Conservation (phyloP, 495 filamentous ascomycete genomes). For the Rostrohypoxylon terebratum region DNA sequence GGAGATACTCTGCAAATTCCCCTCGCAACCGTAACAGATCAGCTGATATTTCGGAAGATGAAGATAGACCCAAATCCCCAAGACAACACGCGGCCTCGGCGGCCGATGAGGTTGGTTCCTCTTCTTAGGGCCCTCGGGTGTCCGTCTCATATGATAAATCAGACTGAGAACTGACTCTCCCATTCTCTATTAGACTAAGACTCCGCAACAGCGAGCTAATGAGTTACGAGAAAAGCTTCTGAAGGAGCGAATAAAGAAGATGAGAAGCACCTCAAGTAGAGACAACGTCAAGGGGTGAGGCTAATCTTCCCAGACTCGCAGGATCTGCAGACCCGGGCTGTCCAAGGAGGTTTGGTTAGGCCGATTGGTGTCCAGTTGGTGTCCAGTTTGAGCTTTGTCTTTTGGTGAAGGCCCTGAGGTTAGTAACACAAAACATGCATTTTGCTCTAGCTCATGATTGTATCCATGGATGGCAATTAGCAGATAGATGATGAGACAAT, state of each 20-base stretch:
- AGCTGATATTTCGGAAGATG: slow-evolving; percentile 73
- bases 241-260: slow-evolving; percentile 75
- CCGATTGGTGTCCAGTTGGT: slow-evolving; percentile 8
- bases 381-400: neutral
- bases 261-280: slow-evolving; percentile 65
- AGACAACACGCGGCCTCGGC: slow-evolving; percentile 46
- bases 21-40: slow-evolving; percentile 58
- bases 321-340: slow-evolving; percentile 35
- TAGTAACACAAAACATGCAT: slow-evolving; percentile 36
- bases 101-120: slow-evolving; percentile 57
- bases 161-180: slow-evolving; percentile 46
- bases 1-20: slow-evolving; percentile 52
- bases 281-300: slow-evolving; percentile 56
- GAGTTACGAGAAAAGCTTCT: slow-evolving; percentile 74
- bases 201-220: slow-evolving; percentile 61
- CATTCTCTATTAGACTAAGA: slow-evolving; percentile 53
- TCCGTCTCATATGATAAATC: slow-evolving; percentile 29
- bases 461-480: slow-evolving; percentile 22
- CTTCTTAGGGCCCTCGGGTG: slow-evolving; percentile 52
- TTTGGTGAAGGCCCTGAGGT: slow-evolving; percentile 38
- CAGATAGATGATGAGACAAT: slow-evolving; percentile 42
- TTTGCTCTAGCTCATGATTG: slow-evolving; percentile 31
- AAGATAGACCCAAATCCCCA: slow-evolving; percentile 61
- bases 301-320: slow-evolving; percentile 57
- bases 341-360: slow-evolving; percentile 10